Evolutionary conservation across 495 filamentous ascomycete species (phyloP).

Genomic region (Aspergillus homomorphus): DNA sequence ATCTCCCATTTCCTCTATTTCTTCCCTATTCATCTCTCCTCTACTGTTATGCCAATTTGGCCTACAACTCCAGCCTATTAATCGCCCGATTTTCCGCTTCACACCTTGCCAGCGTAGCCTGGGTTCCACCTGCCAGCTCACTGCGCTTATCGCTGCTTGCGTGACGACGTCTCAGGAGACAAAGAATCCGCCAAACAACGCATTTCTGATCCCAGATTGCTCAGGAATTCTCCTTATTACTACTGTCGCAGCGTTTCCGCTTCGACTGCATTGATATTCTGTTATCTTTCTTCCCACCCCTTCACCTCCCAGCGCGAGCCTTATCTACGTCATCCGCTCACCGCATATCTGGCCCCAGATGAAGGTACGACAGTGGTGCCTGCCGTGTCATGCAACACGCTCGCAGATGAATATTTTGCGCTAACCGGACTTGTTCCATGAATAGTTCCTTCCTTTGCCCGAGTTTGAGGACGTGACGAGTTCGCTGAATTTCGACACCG

Average conservation of each 20-base stretch:
- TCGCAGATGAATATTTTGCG: not conserved
- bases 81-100: constrained; percentile 10
- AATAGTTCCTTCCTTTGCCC: constrained; percentile 84
- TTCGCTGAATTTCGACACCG: constrained; percentile 89
- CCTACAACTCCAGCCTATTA: constrained; percentile 8
- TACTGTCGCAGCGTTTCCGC: not conserved
- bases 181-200: constrained; percentile 6
- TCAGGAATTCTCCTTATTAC: not conserved
- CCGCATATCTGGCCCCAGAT: constrained; percentile 20
- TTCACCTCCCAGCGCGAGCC: not conserved
- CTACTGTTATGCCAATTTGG: constrained; percentile 14
- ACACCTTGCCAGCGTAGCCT: constrained; percentile 6
- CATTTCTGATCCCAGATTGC: not conserved
- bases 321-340: constrained; percentile 9
- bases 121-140: constrained; percentile 18
- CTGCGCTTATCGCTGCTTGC: constrained; percentile 22
- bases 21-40: constrained; percentile 12
- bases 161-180: constrained; percentile 12
- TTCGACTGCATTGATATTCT: not conserved
- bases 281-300: not conserved
- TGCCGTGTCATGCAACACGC: not conserved
- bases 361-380: constrained; percentile 20
- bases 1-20: constrained; percentile 10
- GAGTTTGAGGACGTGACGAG: constrained; percentile 84
- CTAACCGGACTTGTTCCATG: not conserved